Base-by-base conservation (phyloP, 2,329 filamentous ascomycete genomes). In the Aschersonia sp. region DNA sequence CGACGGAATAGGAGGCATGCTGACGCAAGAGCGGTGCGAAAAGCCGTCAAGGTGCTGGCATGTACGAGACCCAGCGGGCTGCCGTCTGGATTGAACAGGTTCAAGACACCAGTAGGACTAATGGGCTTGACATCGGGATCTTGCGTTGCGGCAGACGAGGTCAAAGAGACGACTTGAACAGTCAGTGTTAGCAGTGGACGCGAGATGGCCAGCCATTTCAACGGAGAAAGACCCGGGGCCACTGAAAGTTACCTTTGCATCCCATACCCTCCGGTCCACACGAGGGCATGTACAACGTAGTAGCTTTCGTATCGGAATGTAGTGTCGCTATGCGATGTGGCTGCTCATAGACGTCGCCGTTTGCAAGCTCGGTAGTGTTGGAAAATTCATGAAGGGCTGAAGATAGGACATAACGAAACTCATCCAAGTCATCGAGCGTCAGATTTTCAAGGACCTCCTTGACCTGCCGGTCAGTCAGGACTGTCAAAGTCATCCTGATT, bases 271-370 rank as follows among this genome's bases (percentile, higher is more conserved):
- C 61, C 0, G 76, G 75, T 50, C 79, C 79, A 30, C 73, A 78
- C 1, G 82, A 82, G 0, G 84, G 84, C 80, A 87, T 87, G 59
- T 87, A 87, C 29, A 87, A 65, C 2, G 81, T 85, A 14, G 77
- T 81, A 32, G 72, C 68, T 41, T 70, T 71, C 12, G 72, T 74
- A 0, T 60, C 61, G 1, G 64, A 58, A 30, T 72, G 73, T 41
- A 70, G 60, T 6, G 78, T 67, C 0, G 69, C 63, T 8, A 69
- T 69, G 33, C 76, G 68, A 48, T 70, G 66, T 5, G 78, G 79
- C 54, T 81, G 76, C 53, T 80, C 71, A 48, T 74, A 69, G 4
- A 71, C 57, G 37, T 64, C 66, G 39, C 63, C 61, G 35, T 67
- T 60, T 30, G 65, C 60, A 12, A 61, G 58, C 48, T 73, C 69